A percentile compares a stretch with the other conserved stretches of the same genome.
phyloP scores from a whole-genome alignment of 805 yeast genomes.

The Blastobotrys terrestris region DNA sequence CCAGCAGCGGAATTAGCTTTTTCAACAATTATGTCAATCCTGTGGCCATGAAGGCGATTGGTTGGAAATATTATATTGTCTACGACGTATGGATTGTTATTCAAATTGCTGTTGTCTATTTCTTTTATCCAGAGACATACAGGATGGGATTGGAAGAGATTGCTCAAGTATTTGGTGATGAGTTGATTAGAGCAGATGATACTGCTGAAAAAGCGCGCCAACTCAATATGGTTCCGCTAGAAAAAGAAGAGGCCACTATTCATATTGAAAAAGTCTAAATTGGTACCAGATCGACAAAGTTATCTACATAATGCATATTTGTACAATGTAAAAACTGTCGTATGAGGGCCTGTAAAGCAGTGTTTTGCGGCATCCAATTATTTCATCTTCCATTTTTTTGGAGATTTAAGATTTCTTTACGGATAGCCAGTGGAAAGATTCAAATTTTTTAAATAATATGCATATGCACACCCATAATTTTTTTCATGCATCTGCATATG shows the following conservation, averaged over 20 bases:
- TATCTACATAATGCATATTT: not conserved
- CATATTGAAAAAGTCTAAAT: not conserved
- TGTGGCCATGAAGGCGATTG: constrained; percentile 37
- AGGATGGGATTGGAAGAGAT: constrained; percentile 41
- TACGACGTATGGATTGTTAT: constrained; percentile 23
- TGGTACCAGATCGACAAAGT: not conserved
- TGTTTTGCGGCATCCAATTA: too few species aligned
- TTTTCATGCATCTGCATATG: too few species aligned
- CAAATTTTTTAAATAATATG: too few species aligned
- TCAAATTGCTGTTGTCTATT: constrained; percentile 29
- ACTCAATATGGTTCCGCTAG: not conserved
- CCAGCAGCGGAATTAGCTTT: constrained; percentile 17
- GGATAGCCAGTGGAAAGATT: too few species aligned
- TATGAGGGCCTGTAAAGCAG: too few species aligned
- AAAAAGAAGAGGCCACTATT: not conserved
- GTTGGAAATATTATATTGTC: constrained; percentile 42
- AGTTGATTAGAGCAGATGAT: constrained; percentile 1
- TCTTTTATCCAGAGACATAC: constrained; percentile 38
- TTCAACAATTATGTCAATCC: constrained; percentile 35
- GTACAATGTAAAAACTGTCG: too few species aligned
- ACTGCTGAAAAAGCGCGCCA: constrained; percentile 2
- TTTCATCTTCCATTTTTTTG: too few species aligned
- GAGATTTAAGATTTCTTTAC: too few species aligned
- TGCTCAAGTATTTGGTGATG: constrained; percentile 36
- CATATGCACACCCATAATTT: too few species aligned